These are phyloP conservation scores for Rusavskia elegans DNA, from an alignment of 495 filamentous ascomycete genomes.

Conservation along the genomic window DNA sequence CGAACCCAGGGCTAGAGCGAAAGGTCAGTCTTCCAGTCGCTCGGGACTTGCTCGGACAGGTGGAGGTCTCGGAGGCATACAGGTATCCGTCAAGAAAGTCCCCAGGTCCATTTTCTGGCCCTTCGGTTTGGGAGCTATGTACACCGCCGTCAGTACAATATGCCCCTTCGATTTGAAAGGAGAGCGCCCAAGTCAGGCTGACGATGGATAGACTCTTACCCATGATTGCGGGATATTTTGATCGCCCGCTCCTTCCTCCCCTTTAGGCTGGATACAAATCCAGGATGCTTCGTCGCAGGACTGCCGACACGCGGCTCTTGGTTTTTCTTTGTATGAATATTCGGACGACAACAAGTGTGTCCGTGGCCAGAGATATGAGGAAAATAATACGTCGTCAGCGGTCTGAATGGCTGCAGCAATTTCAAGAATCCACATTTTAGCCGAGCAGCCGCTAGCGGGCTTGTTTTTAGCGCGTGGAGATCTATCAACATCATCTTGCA, in stretches of 20 bases:
- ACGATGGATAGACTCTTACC: constrained; percentile 35
- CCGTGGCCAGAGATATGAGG: constrained; percentile 1
- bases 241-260: constrained; percentile 1
- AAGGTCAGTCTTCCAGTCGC: constrained; percentile 21
- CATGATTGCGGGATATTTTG: constrained; percentile 59
- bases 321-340: not conserved
- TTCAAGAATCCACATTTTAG: not conserved
- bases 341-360: not conserved
- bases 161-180: constrained; percentile 9
- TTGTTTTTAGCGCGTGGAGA: not conserved
- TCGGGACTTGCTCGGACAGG: constrained; percentile 6
- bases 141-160: constrained; percentile 19
- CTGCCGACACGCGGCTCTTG: constrained; percentile 1
- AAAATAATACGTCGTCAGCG: not conserved
- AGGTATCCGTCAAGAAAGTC: constrained; percentile 74
- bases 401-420: not conserved
- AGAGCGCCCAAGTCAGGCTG: not conserved
- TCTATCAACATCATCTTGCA: not conserved
- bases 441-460: not conserved
- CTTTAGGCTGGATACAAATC: not conserved
- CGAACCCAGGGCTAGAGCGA: constrained; percentile 57
- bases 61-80: constrained; percentile 32
- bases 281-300: constrained; percentile 18
- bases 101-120: constrained; percentile 87
- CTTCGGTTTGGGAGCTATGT: constrained; percentile 75